Conservation (phyloP, 345 rosid genomes). For the Salix purpurea region DNA sequence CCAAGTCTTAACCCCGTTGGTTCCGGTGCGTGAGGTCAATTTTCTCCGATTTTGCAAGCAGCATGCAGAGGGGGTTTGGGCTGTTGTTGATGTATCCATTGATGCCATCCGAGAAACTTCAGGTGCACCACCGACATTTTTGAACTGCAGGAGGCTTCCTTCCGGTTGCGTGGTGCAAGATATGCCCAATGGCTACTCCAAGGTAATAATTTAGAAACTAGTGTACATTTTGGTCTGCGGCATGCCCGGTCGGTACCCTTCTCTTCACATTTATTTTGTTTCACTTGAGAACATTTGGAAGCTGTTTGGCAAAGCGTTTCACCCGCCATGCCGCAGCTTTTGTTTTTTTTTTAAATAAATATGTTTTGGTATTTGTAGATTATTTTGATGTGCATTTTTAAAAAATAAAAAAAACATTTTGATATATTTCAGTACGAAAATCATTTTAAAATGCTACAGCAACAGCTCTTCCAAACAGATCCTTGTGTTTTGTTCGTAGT, state of each 20-base stretch:
- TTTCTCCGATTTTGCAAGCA: conserved; percentile 93
- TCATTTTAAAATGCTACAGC: no score
- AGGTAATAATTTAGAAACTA: conserved; percentile 39
- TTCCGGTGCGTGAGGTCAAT: conserved; percentile 81
- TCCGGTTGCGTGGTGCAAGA: conserved; percentile 97
- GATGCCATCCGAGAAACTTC: conserved; percentile 54
- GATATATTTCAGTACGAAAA: no score
- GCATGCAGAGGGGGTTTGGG: conserved; percentile 92
- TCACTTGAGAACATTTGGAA: conserved; percentile 17
- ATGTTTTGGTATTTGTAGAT: no score
- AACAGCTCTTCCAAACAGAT: no score
- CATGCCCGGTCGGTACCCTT: neutral
- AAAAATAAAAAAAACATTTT: no score
- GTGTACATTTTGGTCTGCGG: neutral
- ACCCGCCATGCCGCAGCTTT: no score
- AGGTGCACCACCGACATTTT: conserved; percentile 41
- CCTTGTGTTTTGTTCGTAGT: no score
- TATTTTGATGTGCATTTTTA: no score
- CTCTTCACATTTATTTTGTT: conserved; percentile 15
- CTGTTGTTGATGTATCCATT: conserved; percentile 87
- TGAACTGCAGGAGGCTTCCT: conserved; percentile 79
- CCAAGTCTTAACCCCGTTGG: conserved; percentile 84
- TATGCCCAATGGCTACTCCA: conserved; percentile 93
- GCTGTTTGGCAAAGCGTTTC: no score
- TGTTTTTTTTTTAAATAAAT: no score